These are phyloP conservation scores for Cyclotella distinguenda DNA, from an alignment of 108 stramenopile genomes.

Conservation along the genomic window DNA sequence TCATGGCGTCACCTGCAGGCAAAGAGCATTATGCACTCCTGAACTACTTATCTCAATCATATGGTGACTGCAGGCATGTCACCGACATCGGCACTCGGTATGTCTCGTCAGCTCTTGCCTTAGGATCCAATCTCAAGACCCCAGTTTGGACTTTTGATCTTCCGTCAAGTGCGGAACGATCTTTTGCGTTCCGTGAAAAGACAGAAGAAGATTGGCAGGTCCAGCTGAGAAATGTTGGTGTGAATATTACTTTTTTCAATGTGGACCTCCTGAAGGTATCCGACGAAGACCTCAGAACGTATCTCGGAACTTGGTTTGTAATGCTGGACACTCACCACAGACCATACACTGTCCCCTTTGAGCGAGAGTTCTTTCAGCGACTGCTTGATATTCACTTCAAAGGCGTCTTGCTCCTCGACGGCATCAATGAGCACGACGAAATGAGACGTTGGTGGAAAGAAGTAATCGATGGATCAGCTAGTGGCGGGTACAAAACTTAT, in stretches of 20 bases:
- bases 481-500: slow-evolving; percentile 17
- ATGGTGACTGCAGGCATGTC: slow-evolving; percentile 25
- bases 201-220: slow-evolving; percentile 15
- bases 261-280: slow-evolving; percentile 28
- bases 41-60: slow-evolving; percentile 11
- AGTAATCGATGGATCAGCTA: slow-evolving; percentile 15
- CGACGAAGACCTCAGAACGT: slow-evolving; percentile 13
- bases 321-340: slow-evolving; percentile 36
- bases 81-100: slow-evolving; percentile 24
- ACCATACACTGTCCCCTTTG: slow-evolving; percentile 35
- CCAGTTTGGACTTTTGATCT: slow-evolving; percentile 30
- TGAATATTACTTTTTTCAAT: slow-evolving; percentile 32
- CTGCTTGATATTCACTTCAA: slow-evolving; percentile 16
- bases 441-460: slow-evolving; percentile 36
- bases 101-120: slow-evolving; percentile 14
- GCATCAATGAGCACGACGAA: slow-evolving; percentile 12
- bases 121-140: slow-evolving; percentile 18
- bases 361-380: slow-evolving; percentile 37
- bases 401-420: slow-evolving; percentile 8
- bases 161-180: slow-evolving; percentile 13
- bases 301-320: slow-evolving; percentile 29
- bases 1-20: slow-evolving; percentile 7
- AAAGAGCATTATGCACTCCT: slow-evolving; percentile 21
- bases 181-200: slow-evolving; percentile 8
- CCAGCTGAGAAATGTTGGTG: background rate